Conservation (phyloP, 139 green algal species). For the Chlorella vulgaris region DNA sequence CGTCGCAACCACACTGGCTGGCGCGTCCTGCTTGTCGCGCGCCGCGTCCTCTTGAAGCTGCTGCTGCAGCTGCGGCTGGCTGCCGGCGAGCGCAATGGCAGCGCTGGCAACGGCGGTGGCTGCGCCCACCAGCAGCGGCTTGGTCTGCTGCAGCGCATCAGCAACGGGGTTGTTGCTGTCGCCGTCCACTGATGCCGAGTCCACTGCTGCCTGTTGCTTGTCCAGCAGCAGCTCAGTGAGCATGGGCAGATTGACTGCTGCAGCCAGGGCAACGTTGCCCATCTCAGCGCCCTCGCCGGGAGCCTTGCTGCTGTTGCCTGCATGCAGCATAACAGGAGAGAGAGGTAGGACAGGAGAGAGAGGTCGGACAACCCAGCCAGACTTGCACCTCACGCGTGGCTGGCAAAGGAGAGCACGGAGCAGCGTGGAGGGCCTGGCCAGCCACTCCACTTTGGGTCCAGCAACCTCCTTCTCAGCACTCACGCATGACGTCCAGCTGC, state of each 20-base stretch:
- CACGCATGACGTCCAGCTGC: conserved; percentile 13
- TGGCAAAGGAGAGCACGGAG: no score
- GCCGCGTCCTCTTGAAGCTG: background rate
- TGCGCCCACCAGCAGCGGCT: background rate
- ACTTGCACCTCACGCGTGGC: background rate
- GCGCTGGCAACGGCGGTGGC: background rate
- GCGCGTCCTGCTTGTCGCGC: background rate
- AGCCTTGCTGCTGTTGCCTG: background rate
- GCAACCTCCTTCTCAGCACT: background rate
- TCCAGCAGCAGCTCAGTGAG: conserved; percentile 9
- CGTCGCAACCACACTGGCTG: background rate
- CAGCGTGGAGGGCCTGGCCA: no score
- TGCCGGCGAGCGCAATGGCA: background rate
- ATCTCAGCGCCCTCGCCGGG: conserved; percentile 25
- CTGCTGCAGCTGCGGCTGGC: background rate
- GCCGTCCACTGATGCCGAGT: background rate
- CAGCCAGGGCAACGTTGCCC: background rate
- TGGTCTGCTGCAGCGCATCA: background rate
- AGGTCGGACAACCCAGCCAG: background rate
- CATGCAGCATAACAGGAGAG: background rate
- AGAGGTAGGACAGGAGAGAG: background rate
- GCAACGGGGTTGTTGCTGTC: background rate
- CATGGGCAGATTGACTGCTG: conserved; percentile 3
- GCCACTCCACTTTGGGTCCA: no score
- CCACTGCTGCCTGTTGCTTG: background rate